Evolutionary conservation across 768 basidiomycete genomes (phyloP).

Genomic region (Boletus bicolor): DNA sequence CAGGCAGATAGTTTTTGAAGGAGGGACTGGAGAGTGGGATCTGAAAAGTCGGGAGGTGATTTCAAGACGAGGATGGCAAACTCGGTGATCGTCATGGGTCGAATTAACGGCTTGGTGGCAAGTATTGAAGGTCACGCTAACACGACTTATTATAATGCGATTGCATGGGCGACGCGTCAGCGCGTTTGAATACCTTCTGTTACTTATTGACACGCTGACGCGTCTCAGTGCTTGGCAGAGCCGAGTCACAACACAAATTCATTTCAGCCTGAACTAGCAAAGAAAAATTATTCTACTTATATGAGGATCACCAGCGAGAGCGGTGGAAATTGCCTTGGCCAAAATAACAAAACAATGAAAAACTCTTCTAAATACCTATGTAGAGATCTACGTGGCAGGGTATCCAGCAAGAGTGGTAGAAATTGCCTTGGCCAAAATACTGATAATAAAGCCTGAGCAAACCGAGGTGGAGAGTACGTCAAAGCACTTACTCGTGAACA

Average conservation of each 20-base stretch:
- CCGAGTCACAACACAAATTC: neutral
- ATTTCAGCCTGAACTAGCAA: neutral
- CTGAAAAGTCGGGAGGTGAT: constrained; percentile 29
- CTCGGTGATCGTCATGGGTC: constrained; percentile 44
- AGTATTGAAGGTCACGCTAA: neutral
- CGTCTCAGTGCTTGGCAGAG: neutral
- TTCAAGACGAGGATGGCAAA: constrained; percentile 37
- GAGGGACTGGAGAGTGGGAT: constrained; percentile 27
- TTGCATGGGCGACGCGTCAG: constrained; percentile 5
- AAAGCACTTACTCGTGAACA: constrained; percentile 50
- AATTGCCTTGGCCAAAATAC: constrained; percentile 51
- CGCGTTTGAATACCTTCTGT: neutral
- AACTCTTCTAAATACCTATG: no score
- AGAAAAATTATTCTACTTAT: constrained; percentile 4
- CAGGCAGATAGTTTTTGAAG: constrained; percentile 31
- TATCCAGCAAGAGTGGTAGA: constrained; percentile 43
- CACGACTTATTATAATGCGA: neutral
- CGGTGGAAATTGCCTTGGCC: constrained; percentile 49
- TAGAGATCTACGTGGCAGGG: constrained; percentile 3
- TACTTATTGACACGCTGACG: neutral
- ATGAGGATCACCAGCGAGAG: constrained; percentile 30
- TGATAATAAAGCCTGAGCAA: constrained; percentile 20
- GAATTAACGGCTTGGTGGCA: neutral
- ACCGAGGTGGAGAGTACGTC: neutral
- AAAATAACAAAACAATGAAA: constrained; percentile 25